Evolutionary conservation across 495 filamentous ascomycete genomes (phyloP).

Genomic region (Echria macrotheca): DNA sequence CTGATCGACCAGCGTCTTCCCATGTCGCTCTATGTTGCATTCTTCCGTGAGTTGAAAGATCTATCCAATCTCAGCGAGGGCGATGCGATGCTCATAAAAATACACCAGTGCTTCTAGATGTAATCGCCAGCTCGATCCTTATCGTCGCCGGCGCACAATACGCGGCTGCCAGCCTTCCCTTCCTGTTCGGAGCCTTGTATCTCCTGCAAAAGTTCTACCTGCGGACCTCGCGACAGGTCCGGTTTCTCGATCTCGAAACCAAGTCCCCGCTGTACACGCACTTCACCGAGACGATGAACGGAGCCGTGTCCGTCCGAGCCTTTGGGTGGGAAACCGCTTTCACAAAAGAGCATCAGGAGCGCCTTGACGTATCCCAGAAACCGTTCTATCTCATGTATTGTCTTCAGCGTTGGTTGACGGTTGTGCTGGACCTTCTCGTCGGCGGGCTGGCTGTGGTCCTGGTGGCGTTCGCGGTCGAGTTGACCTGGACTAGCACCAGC

Average conservation of each 20-base stretch:
- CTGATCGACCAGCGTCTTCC: background rate
- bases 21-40: background rate
- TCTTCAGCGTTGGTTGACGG: conserved; percentile 40
- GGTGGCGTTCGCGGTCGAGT: conserved; percentile 39
- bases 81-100: background rate
- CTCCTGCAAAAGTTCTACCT: conserved; percentile 58
- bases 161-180: conserved; percentile 5
- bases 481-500: conserved; percentile 11
- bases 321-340: conserved; percentile 36
- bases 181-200: conserved; percentile 34
- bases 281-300: conserved; percentile 47
- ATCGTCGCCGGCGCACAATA: background rate
- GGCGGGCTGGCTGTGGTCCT: conserved; percentile 36
- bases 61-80: background rate
- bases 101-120: background rate
- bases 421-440: conserved; percentile 40
- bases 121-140: background rate
- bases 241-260: conserved; percentile 59
- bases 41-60: background rate
- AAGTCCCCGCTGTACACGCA: conserved; percentile 57
- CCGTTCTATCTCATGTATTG: conserved; percentile 41
- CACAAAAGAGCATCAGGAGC: conserved; percentile 19
- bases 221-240: conserved; percentile 58
- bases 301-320: conserved; percentile 42
- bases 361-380: conserved; percentile 35